Conservation (phyloP, 306 rosid species). For the Cucurbita maxima region DNA sequence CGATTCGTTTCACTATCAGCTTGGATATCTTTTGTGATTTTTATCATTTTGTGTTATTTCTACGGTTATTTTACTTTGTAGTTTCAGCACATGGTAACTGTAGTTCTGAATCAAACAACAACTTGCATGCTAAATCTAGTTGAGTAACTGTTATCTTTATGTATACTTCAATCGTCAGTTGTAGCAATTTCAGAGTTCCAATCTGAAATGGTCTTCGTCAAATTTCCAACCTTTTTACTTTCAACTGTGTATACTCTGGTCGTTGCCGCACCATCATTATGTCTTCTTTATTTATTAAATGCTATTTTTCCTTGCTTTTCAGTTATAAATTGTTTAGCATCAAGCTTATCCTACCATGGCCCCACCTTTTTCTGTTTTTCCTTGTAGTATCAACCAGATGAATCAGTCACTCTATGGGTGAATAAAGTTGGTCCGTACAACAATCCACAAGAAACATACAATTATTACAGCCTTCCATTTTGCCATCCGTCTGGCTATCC, state of each 20-base stretch:
- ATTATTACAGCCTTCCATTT: constrained; percentile 86
- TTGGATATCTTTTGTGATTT: not conserved
- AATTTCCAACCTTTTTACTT: not conserved
- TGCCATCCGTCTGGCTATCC: constrained; percentile 47
- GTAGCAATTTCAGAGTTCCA: not conserved
- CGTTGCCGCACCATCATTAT: not conserved
- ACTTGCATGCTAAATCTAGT: not conserved
- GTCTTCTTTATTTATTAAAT: not conserved
- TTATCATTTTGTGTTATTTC: not conserved
- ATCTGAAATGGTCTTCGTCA: not conserved
- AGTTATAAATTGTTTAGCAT: not conserved
- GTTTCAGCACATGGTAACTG: not conserved
- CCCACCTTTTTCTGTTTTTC: constrained; percentile 7
- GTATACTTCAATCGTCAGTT: not conserved
- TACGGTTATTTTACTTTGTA: not conserved
- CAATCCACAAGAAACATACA: constrained; percentile 98
- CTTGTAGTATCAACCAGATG: constrained; percentile 59
- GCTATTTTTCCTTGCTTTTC: not conserved
- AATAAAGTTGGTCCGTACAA: constrained; percentile 98
- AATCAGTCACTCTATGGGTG: constrained; percentile 78
- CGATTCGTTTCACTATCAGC: not conserved
- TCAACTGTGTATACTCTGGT: not conserved
- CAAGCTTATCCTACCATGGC: not conserved
- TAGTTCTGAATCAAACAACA: not conserved
- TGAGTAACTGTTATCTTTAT: not conserved